phyloP scores from a whole-genome alignment of 192 early-diverging fungal species.

The Podila minutissima region DNA sequence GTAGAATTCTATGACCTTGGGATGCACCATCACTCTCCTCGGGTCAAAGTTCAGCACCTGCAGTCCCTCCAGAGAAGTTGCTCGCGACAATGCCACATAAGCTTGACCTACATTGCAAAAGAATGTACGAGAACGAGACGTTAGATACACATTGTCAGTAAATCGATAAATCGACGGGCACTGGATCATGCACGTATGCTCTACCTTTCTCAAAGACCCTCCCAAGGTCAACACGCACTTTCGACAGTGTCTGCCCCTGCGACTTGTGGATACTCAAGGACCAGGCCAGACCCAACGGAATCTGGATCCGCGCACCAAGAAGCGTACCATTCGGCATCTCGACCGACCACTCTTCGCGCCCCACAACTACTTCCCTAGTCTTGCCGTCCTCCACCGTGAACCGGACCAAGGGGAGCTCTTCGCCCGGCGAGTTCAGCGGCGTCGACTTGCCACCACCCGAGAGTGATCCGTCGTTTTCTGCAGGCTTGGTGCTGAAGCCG shows the following conservation, averaged over 20 bases:
- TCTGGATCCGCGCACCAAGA: slow-evolving; percentile 51
- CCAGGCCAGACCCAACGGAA: slow-evolving; percentile 87
- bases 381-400: slow-evolving; percentile 45
- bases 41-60: slow-evolving; percentile 77
- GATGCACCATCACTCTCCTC: slow-evolving; percentile 76
- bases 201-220: slow-evolving; percentile 81
- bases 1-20: slow-evolving; percentile 76
- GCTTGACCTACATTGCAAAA: slow-evolving; percentile 64
- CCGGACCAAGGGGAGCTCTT: slow-evolving; percentile 48
- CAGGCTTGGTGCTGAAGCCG: slow-evolving; percentile 21
- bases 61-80: slow-evolving; percentile 72
- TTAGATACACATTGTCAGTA: background rate
- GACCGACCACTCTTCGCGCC: slow-evolving; percentile 62
- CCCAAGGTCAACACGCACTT: slow-evolving; percentile 77
- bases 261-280: slow-evolving; percentile 89
- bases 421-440: slow-evolving; percentile 19
- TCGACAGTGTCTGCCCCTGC: slow-evolving; percentile 87
- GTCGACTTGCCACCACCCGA: slow-evolving; percentile 14
- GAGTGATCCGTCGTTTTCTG: slow-evolving; percentile 14
- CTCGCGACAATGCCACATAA: slow-evolving; percentile 87
- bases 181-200: background rate
- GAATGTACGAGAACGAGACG: background rate
- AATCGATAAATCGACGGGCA: background rate
- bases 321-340: slow-evolving; percentile 57
- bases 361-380: slow-evolving; percentile 59